phyloP scores from a whole-genome alignment of 2,329 filamentous ascomycete species.

The Thielaviopsis punctulata region DNA sequence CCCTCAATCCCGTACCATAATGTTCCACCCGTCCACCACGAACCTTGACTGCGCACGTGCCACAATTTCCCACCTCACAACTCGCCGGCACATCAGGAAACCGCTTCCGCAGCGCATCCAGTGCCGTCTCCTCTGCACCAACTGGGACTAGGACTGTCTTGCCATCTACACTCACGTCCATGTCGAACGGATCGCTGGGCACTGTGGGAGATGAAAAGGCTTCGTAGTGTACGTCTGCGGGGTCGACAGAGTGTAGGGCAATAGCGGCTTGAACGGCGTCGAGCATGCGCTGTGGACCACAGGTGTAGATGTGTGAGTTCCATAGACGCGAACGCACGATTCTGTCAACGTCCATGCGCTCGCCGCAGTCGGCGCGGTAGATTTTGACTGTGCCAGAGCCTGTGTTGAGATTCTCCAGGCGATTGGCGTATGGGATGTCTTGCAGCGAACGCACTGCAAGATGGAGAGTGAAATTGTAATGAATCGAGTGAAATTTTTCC shows the following conservation, averaged over 20 bases:
- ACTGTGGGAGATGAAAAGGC: constrained; percentile 33
- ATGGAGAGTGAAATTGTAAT: constrained; percentile 37
- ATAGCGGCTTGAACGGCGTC: constrained; percentile 29
- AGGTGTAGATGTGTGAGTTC: constrained; percentile 43
- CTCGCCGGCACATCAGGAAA: constrained; percentile 29
- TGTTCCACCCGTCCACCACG: constrained; percentile 29
- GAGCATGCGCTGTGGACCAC: constrained; percentile 41
- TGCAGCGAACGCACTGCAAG: constrained; percentile 35
- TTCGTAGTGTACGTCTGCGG: constrained; percentile 41
- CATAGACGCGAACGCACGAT: constrained; percentile 29
- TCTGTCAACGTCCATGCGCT: constrained; percentile 32
- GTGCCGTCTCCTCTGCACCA: constrained; percentile 29
- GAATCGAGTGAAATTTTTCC: constrained; percentile 24
- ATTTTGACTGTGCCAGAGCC: constrained; percentile 21
- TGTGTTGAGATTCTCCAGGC: constrained; percentile 23
- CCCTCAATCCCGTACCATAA: constrained; percentile 28
- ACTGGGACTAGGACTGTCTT: constrained; percentile 26
- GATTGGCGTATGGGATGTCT: constrained; percentile 38
- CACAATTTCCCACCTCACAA: constrained; percentile 38
- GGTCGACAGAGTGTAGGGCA: constrained; percentile 24
- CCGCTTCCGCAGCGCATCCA: constrained; percentile 28
- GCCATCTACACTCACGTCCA: constrained; percentile 27
- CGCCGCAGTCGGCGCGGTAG: constrained; percentile 33
- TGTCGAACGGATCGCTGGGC: constrained; percentile 42
- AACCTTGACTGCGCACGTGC: constrained; percentile 30